Evolutionary conservation across 306 rosid genomes (phyloP).

Genomic region (Cucumis sativus): DNA sequence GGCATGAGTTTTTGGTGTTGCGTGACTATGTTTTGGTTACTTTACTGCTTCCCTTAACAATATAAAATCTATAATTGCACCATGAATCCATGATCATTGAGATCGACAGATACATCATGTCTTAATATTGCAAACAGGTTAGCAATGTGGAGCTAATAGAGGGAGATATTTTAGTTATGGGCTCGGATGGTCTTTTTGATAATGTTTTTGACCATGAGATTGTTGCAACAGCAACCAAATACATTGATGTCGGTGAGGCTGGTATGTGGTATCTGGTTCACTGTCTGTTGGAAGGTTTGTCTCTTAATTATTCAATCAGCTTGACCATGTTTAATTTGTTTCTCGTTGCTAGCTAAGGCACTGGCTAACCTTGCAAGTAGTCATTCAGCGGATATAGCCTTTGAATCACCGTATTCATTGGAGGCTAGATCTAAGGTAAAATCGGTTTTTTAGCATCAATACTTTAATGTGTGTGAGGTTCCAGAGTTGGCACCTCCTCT

Average conservation of each 20-base stretch:
- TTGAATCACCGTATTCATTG: constrained; percentile 77
- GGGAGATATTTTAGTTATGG: constrained; percentile 72
- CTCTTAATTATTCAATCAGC: background rate
- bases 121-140: constrained; percentile 31
- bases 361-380: constrained; percentile 73
- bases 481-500: background rate
- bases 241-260: constrained; percentile 51
- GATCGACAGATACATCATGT: background rate
- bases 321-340: constrained; percentile 9
- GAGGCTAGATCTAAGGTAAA: constrained; percentile 79
- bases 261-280: constrained; percentile 35
- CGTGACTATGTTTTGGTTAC: background rate
- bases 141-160: constrained; percentile 46
- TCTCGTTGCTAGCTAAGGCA: constrained; percentile 72
- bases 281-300: background rate
- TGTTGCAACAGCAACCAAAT: constrained; percentile 22
- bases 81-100: background rate
- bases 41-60: background rate
- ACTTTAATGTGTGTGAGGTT: background rate
- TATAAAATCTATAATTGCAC: background rate
- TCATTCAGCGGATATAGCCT: constrained; percentile 63
- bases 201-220: constrained; percentile 72
- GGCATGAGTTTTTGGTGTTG: background rate
- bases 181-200: constrained; percentile 78
- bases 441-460: background rate